Evolutionary conservation across 1,284 basidiomycete species (phyloP).

Genomic region (Tilletia caries): DNA sequence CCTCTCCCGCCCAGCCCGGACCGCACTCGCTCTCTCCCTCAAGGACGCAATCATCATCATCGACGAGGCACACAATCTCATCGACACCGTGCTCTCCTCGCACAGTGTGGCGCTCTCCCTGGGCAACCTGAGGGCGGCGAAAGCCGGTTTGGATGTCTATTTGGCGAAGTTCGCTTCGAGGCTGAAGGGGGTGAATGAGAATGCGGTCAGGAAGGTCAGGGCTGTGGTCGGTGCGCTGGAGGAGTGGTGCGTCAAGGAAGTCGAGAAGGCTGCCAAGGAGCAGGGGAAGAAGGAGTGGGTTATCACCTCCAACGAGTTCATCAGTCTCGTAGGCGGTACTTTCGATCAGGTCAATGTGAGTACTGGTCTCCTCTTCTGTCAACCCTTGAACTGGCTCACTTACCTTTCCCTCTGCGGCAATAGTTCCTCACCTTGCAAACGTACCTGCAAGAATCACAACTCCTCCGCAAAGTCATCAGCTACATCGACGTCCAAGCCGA

Average conservation of each 20-base stretch:
- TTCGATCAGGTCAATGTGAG: constrained; percentile 68
- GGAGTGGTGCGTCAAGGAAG: neutral
- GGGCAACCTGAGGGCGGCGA: constrained; percentile 63
- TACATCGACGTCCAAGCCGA: constrained; percentile 27
- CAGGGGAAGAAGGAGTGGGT: constrained; percentile 58
- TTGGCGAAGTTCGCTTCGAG: constrained; percentile 72
- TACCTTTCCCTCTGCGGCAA: neutral
- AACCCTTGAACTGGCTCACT: neutral
- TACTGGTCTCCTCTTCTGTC: neutral
- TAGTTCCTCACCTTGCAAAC: constrained; percentile 65
- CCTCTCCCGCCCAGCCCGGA: constrained; percentile 76
- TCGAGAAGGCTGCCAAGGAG: neutral
- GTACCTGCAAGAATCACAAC: constrained; percentile 82
- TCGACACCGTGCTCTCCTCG: constrained; percentile 75
- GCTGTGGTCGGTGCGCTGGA: constrained; percentile 1
- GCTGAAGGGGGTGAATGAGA: constrained; percentile 69
- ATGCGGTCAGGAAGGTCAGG: neutral
- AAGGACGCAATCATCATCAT: constrained; percentile 76
- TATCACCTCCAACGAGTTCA: constrained; percentile 65
- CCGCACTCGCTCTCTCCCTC: constrained; percentile 74
- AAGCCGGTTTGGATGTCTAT: constrained; percentile 76
- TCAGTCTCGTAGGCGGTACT: constrained; percentile 68
- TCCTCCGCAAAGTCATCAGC: constrained; percentile 58
- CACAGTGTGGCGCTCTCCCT: constrained; percentile 72
- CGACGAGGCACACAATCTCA: constrained; percentile 84